phyloP scores from a whole-genome alignment of 306 rosid genomes.

The Quercus variabilis region DNA sequence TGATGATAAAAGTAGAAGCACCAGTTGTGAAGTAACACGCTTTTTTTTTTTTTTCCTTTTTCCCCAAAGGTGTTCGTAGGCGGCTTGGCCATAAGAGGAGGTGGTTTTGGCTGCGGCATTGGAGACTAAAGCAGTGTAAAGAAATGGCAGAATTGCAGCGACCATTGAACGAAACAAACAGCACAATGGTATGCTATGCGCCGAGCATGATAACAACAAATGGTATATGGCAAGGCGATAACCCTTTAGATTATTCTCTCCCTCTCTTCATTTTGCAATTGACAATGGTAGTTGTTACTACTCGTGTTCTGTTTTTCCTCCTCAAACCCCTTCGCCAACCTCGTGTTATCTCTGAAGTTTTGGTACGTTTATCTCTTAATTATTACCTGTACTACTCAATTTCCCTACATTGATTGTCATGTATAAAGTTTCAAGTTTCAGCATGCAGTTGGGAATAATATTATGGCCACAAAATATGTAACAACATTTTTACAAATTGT shows the following conservation, averaged over 20 bases:
- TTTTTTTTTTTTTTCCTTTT: not conserved
- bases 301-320: conserved; percentile 62
- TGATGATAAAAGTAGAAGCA: not conserved
- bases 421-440: not conserved
- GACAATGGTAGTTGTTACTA: conserved; percentile 59
- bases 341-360: conserved; percentile 83
- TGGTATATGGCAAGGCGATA: conserved; percentile 96
- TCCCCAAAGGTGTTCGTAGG: too few relatives aligned
- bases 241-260: conserved; percentile 88
- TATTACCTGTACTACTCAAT: not conserved
- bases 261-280: conserved; percentile 90
- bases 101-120: not conserved
- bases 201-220: conserved; percentile 90
- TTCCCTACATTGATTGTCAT: not conserved
- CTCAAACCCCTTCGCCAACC: conserved; percentile 92
- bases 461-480: too few relatives aligned
- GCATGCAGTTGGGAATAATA: not conserved
- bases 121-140: not conserved
- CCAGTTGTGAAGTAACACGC: not conserved
- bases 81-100: not conserved
- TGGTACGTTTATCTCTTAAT: conserved; percentile 40
- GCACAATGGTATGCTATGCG: conserved; percentile 63
- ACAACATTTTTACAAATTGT: too few relatives aligned
- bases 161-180: conserved; percentile 15
- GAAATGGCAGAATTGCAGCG: not conserved